Evolutionary conservation across 2,329 filamentous ascomycete genomes (phyloP).

Genomic region (Fusarium domesticum): DNA sequence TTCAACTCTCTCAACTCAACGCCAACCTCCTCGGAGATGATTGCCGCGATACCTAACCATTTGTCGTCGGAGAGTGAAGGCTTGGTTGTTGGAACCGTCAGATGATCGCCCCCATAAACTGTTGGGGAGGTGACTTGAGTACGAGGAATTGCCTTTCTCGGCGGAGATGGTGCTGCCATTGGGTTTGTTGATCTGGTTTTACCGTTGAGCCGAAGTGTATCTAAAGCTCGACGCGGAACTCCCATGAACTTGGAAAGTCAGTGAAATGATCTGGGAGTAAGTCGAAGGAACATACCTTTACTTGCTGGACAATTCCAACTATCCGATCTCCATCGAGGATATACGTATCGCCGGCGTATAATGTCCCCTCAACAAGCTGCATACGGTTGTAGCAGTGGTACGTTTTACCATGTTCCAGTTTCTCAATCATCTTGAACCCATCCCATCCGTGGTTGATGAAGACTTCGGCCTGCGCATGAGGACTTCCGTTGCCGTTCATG

Average conservation of each 20-base stretch:
- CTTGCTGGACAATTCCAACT: conserved; percentile 49
- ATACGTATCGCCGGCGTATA: conserved; percentile 49
- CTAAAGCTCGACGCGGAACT: conserved; percentile 14
- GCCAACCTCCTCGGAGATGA: conserved; percentile 64
- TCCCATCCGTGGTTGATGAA: conserved; percentile 62
- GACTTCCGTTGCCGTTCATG: conserved; percentile 53
- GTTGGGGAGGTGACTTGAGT: background rate
- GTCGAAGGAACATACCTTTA: conserved; percentile 41
- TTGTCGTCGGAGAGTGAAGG: background rate
- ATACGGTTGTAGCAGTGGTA: conserved; percentile 58
- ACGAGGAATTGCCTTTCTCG: background rate
- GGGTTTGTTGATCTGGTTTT: background rate
- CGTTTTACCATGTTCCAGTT: conserved; percentile 34
- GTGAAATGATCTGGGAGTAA: background rate
- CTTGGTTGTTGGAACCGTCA: conserved; percentile 23
- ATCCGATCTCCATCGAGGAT: conserved; percentile 53
- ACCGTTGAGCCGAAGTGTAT: conserved; percentile 7
- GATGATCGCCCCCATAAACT: too few species aligned
- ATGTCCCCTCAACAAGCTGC: conserved; percentile 46
- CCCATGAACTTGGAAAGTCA: conserved; percentile 8
- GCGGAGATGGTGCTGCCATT: background rate
- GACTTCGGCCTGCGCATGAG: conserved; percentile 50
- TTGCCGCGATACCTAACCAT: conserved; percentile 29
- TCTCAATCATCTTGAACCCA: conserved; percentile 44
- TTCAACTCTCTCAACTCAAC: conserved; percentile 63